Base-by-base conservation (phyloP, 2,329 filamentous ascomycete genomes). In the Aureobasidium sp. region DNA sequence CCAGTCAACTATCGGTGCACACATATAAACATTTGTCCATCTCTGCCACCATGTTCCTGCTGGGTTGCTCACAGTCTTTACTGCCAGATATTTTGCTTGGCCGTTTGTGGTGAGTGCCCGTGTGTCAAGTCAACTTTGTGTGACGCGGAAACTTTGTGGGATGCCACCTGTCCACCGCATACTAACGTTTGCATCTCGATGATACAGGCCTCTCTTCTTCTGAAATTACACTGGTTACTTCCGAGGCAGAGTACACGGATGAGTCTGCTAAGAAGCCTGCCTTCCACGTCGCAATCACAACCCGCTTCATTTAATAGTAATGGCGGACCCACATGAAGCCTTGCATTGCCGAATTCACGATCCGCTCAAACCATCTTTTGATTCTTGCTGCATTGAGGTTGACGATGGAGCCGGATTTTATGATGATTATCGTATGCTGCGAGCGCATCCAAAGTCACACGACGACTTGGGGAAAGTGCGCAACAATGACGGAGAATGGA, bases 81-180 rank as follows among this genome's bases (percentile, higher is more conserved):
- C 45, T 32, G 57, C 57, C 45, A 49, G 45, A 21, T 48, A 13
- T 41, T 42, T 29, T 9, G 32, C 55, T 59, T 36, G 32, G 44
- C 44, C 57, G 57, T 59, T 59, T 36, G 44, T 59, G 57, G 57
- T 59, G 57, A 59, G 45, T 34, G 57, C 44, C 39, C 44, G 57
- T 59, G 57, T 50, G 44, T 50, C 36, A 45, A 36, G 30, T 57
- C 42, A 21, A 49, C 44, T 41, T 59, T 5, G 57, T 50, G 57
- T 50, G 57, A 59, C 57, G 57, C 48, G 57, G 44, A 59, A 45
- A 44, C 27, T 59, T 50, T 59, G 30, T 48, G 30, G 21, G 55
- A 59, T 48, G 44, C 44, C 57, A 59, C 57, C 36, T 59, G 57
- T 59, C 45, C 45, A 42, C 57, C 45, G 44, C 48, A n/a, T 36